Evolutionary conservation across 306 rosid genomes (phyloP).

Genomic region (Quercus bicolor): DNA sequence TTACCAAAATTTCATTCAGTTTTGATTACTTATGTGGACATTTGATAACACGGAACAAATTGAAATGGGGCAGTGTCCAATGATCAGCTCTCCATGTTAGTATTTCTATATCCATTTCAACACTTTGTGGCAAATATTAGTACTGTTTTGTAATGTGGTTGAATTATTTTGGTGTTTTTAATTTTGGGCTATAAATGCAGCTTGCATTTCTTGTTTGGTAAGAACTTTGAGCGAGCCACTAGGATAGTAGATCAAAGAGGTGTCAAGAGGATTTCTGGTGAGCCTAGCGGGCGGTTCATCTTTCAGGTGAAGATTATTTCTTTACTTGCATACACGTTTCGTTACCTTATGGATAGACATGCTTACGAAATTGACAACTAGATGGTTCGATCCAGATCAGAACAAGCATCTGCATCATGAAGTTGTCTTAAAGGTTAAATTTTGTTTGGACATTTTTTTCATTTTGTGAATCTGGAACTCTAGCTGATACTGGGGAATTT

Average conservation of each 20-base stretch:
- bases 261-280: constrained; percentile 64
- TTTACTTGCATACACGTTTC: neutral
- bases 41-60: constrained; percentile 5
- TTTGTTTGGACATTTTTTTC: neutral
- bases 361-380: neutral
- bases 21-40: neutral
- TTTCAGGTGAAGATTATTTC: constrained; percentile 52
- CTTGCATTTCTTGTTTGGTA: constrained; percentile 83
- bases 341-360: neutral
- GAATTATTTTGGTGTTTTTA: neutral
- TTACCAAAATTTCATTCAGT: neutral
- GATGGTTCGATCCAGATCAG: neutral
- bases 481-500: neutral
- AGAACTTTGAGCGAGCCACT: constrained; percentile 86
- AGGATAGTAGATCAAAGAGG: constrained; percentile 85
- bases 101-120: neutral
- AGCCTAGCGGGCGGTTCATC: constrained; percentile 71
- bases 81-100: constrained; percentile 52
- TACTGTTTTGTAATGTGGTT: neutral
- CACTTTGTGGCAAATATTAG: neutral
- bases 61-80: constrained; percentile 35
- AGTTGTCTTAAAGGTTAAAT: neutral
- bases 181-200: constrained; percentile 28
- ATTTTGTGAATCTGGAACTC: neutral
- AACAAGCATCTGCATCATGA: neutral